Evolutionary conservation across 192 early-diverging fungal genomes (phyloP), one percentile per base, ranked within the genome.

Genomic region (Geranomyces variabilis): DNA sequence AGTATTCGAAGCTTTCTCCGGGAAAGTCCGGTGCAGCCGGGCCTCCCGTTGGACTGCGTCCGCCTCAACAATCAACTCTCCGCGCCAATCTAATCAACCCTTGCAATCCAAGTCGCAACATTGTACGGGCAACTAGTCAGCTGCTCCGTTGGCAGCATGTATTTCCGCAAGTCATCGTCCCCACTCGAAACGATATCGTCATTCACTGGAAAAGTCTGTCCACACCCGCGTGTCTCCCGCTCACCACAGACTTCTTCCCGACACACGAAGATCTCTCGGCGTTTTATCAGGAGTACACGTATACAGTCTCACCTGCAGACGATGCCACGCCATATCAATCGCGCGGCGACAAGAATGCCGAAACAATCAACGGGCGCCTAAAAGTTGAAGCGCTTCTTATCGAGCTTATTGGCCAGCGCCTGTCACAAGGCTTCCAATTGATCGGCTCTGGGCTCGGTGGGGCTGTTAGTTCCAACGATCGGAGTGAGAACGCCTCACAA

Each of bases 391-490:
- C 59, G 13, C 66, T 96, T 43, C 80, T 97, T 36, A 84, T 86
- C 24, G 95, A 98, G 76, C 83, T 99, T 75, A 86, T 97, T 12
- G 86, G 86, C 31, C 94, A 95, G 78, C 86, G 96, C n/a, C 70
- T 99, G 45, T 84, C 90, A 43, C 94, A 99, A 75, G 95, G 95
- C 26, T 97, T 94, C 74, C 95, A 96, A 77, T 81, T 97, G 14
- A 90, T 96, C 61, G 43, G 63, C n/a, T n/a, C 63, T 9, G 41
- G 34, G 21, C 63, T 64, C 14, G 63, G 63, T 29, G 63, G 43
- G 2, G 34, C 63, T 13, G 43, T 45, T 21, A 64, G 41, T 29
- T 19, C 19, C 3, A 19, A 26, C 24, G 58, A 60, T 33, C 8
- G 58, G 15, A 17, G 58, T 26, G 58, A 60, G 17, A 33, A 29